Percentiles rank a stretch among this genome's conserved stretches.
Conservation (phyloP, 495 filamentous ascomycete species). For the Talaromyces nanjingensis region DNA sequence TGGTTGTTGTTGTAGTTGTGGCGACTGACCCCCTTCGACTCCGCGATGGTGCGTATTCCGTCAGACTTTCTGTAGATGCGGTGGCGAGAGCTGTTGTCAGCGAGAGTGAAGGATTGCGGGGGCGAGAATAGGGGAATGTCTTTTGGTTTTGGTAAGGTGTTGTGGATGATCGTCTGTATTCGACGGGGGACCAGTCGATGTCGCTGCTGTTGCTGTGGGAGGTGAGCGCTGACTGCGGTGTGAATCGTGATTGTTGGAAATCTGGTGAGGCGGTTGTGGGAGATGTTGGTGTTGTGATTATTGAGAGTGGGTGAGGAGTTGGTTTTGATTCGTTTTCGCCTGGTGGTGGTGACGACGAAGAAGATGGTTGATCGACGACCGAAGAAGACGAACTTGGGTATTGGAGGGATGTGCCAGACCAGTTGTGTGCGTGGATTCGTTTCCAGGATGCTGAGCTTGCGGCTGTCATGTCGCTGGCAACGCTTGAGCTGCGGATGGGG, state of each 20-base stretch:
- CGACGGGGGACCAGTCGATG: not conserved
- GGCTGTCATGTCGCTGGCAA: constrained; percentile 2
- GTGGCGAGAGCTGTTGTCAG: not conserved
- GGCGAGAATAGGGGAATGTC: constrained; percentile 6
- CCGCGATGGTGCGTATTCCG: not conserved
- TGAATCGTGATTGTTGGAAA: not conserved
- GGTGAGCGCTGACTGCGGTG: not conserved
- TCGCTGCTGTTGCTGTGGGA: not conserved
- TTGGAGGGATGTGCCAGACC: constrained; percentile 1
- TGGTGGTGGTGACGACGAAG: not conserved
- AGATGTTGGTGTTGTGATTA: constrained; percentile 6
- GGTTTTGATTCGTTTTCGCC: not conserved
- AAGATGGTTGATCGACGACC: not conserved
- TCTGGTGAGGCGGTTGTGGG: not conserved
- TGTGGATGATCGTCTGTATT: not conserved
- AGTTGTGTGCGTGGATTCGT: not conserved
- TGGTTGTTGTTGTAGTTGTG: not conserved
- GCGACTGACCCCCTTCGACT: not conserved
- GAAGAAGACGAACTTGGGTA: not conserved
- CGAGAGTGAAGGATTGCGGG: not conserved
- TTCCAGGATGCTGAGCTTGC: constrained; percentile 1
- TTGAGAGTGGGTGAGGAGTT: constrained; percentile 7
- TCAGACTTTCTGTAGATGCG: not conserved
- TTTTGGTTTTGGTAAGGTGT: not conserved
- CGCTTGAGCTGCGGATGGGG: constrained; percentile 5